Percentiles rank a stretch among this genome's conserved stretches.
phyloP scores from a whole-genome alignment of 202 grass and related monocot genomes.

The Eragrostis tef region DNA sequence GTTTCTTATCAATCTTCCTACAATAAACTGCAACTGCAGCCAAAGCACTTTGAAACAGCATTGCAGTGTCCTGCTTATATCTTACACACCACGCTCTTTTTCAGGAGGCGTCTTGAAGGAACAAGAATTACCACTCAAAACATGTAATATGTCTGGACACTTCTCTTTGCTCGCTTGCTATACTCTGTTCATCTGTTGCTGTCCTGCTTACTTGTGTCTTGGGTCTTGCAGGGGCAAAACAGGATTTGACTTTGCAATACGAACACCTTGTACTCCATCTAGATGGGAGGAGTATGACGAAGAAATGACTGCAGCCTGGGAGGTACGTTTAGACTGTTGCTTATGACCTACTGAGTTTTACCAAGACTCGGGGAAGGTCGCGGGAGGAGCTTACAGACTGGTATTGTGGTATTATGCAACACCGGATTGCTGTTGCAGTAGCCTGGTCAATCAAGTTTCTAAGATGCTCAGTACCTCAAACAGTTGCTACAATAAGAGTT shows the following conservation, averaged over 20 bases:
- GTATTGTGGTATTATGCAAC: background rate
- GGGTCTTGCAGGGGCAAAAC: slow-evolving; percentile 68
- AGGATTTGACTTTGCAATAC: slow-evolving; percentile 96
- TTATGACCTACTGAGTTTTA: slow-evolving; percentile 2
- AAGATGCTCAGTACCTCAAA: slow-evolving; percentile 19
- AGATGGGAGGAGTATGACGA: slow-evolving; percentile 91
- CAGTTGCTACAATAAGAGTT: slow-evolving; percentile 27
- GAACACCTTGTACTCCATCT: slow-evolving; percentile 94
- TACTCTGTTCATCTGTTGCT: slow-evolving; percentile 11
- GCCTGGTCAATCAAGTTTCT: background rate
- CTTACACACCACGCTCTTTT: slow-evolving; percentile 55
- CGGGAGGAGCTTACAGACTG: background rate
- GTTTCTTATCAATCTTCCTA: slow-evolving; percentile 18
- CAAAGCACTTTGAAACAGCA: slow-evolving; percentile 7
- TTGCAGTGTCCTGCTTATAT: slow-evolving; percentile 28
- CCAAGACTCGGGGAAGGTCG: background rate
- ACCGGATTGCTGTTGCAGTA: slow-evolving; percentile 8
- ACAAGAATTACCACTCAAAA: slow-evolving; percentile 95
- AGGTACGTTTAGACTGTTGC: slow-evolving; percentile 58
- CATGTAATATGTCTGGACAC: slow-evolving; percentile 55
- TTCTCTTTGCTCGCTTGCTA: slow-evolving; percentile 26
- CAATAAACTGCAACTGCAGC: slow-evolving; percentile 7
- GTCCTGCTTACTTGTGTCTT: slow-evolving; percentile 43
- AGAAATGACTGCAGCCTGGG: slow-evolving; percentile 93
- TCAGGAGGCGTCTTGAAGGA: slow-evolving; percentile 96